These are phyloP conservation scores for Candida sojae DNA, from an alignment of 1,139 yeast genomes.

Conservation along the genomic window DNA sequence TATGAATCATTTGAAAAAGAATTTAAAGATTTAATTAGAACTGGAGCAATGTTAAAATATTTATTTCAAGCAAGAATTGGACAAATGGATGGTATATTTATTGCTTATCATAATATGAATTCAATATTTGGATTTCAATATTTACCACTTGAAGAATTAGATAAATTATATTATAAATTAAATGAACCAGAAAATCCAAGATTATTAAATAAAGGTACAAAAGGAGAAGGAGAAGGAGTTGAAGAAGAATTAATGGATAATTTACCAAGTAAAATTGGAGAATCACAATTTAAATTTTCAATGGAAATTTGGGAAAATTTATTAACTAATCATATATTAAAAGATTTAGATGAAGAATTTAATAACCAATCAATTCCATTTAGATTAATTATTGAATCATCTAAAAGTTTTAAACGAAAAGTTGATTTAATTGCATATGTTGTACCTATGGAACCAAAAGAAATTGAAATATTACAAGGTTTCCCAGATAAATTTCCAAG, in stretches of 20 bases:
- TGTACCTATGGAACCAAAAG: slow-evolving; percentile 29
- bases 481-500: slow-evolving; percentile 26
- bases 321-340: slow-evolving; percentile 35
- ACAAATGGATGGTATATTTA: slow-evolving; percentile 92
- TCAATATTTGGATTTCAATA: slow-evolving; percentile 90
- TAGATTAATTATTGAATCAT: slow-evolving; percentile 28
- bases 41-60: slow-evolving; percentile 78
- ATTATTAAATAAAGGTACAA: neutral
- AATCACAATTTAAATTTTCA: slow-evolving; percentile 69
- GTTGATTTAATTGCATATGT: slow-evolving; percentile 29
- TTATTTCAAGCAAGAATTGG: slow-evolving; percentile 92
- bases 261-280: slow-evolving; percentile 59
- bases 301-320: slow-evolving; percentile 57
- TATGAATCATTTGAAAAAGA: slow-evolving; percentile 84
- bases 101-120: slow-evolving; percentile 85
- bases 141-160: slow-evolving; percentile 73
- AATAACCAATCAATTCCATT: slow-evolving; percentile 18
- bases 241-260: slow-evolving; percentile 26
- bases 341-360: slow-evolving; percentile 25
- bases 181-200: slow-evolving; percentile 16
- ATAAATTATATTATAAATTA: slow-evolving; percentile 37
- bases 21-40: slow-evolving; percentile 68
- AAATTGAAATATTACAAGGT: slow-evolving; percentile 26
- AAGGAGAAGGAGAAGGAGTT: slow-evolving; percentile 15
- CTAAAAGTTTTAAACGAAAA: slow-evolving; percentile 9